Base-by-base conservation (phyloP, 179 eudicot genomes). In the Silene coronaria region DNA sequence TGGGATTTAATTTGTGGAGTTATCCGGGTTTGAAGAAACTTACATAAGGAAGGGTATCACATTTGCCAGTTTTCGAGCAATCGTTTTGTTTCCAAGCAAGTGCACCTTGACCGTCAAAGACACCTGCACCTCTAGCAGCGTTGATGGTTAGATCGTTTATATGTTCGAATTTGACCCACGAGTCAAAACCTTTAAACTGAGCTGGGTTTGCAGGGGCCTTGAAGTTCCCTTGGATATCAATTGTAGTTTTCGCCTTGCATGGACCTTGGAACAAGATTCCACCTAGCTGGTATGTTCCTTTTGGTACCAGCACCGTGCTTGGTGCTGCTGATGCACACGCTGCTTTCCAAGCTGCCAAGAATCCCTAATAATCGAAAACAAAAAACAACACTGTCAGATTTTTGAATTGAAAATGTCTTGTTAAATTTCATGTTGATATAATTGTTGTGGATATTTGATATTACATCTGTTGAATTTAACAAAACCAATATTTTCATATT, bases 31-130 rank as follows among this genome's bases (percentile, higher is more conserved):
- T n/a, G 55, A 61, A 34, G 64, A 36, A 42, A 21, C 87, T 73
- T 85, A 89, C 90, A 61, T 77, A 79, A 65, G 93, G 89, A 66
- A 82, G 81, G 10, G 1, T 16, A 34, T 21, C 12, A 53, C 89
- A 88, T 6, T 77, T 79, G 71, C 73, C 76, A 13, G 70, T 81
- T 70, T 83, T 71, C 9, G 57, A 26, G 73, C 91, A 88, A 13
- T 80, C 64, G 24, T 88, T 84, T 75, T 46, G 7, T 10, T 53
- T 73, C 89, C 89, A 86, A 8, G 84, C 83, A 5, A 5, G n/a
- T 13, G 76, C 74, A 34, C 88, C 88, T 42, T 81, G 83, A 12
- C 87, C 89, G 62, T 87, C 88, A 22, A 89, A 87, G 30, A 76
- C 51, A 6, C 86, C 90, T 5, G 74, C 85, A 0, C 85, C 88